Base-by-base conservation (phyloP, 257 asterid species). In the Leptodermis oblonga region DNA sequence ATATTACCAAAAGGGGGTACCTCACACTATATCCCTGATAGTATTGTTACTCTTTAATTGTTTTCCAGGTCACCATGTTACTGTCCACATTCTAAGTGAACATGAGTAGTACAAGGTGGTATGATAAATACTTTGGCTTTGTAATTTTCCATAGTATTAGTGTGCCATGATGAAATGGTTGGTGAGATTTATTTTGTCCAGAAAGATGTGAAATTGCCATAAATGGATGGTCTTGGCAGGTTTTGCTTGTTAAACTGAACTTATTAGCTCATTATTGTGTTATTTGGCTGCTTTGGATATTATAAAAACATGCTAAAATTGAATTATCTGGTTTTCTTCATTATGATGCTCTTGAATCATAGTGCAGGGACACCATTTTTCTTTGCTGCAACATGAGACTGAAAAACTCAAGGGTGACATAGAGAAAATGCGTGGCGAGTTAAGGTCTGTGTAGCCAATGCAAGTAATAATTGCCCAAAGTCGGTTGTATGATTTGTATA, bases 341-440 rank as follows among this genome's bases (percentile, higher is more conserved):
- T 43, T 26, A 43, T 45, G 39, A 37, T 68, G 26, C 37, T 60
- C 39, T 52, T 68, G 37, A 53, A 56, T 78, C 39, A 58, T 46
- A 69, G 73, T 79, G 86, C 90, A 93, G 98, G 96, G 86, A 61
- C 85, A 84, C 79, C 96, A 88, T 81, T 87, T 93, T 75, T 88
- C 98, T 43, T 65, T 90, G 76, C 79, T 93, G 83, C 97, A 90
- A 85, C 96, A 86, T 18, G 97, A 90, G 85, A 83, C 86, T 18
- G 95, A 90, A 76, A 93, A 93, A 75, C 83, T 88, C 69, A 93
- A 84, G 87, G 76, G 80, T 58, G 96, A 90, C 73, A 82, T 90
- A 71, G 97, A 92, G 77, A 90, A 85, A 81, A 88, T 92, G 96
- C 95, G 92, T 63, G 86, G 88, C 70, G 99, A 93, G 72, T 72